phyloP scores from a whole-genome alignment of 306 rosid genomes.

The Trifolium fragiferum region DNA sequence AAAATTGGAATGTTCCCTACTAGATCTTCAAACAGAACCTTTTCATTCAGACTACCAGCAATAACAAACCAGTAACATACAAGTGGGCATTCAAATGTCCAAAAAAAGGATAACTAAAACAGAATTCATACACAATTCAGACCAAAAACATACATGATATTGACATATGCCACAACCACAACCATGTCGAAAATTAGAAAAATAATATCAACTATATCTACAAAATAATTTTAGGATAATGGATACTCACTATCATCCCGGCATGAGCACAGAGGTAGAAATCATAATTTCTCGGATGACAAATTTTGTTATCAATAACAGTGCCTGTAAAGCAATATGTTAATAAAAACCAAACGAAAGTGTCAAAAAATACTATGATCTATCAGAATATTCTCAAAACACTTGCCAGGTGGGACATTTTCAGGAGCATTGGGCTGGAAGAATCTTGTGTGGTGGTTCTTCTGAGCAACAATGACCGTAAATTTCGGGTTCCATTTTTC shows the following conservation, averaged over 20 bases:
- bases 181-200: not conserved
- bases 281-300: constrained; percentile 91
- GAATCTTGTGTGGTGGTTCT: constrained; percentile 91
- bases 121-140: not conserved
- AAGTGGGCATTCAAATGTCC: not conserved
- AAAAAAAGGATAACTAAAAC: not conserved
- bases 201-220: not conserved
- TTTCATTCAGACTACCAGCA: not conserved
- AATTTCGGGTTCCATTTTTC: constrained; percentile 92
- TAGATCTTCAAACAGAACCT: not conserved
- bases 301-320: constrained; percentile 79
- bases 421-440: constrained; percentile 83
- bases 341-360: not conserved
- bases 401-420: constrained; percentile 87
- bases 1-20: not conserved
- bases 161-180: constrained; percentile 10
- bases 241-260: constrained; percentile 86
- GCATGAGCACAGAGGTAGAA: constrained; percentile 98
- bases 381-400: not conserved
- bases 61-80: not conserved
- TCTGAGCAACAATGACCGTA: constrained; percentile 90
- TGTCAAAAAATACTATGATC: not conserved
- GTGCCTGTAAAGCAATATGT: constrained; percentile 61
- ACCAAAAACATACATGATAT: not conserved
- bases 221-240: not conserved